These are phyloP conservation scores for Populus euphratica DNA, from an alignment of 345 rosid species.

Conservation along the genomic window DNA sequence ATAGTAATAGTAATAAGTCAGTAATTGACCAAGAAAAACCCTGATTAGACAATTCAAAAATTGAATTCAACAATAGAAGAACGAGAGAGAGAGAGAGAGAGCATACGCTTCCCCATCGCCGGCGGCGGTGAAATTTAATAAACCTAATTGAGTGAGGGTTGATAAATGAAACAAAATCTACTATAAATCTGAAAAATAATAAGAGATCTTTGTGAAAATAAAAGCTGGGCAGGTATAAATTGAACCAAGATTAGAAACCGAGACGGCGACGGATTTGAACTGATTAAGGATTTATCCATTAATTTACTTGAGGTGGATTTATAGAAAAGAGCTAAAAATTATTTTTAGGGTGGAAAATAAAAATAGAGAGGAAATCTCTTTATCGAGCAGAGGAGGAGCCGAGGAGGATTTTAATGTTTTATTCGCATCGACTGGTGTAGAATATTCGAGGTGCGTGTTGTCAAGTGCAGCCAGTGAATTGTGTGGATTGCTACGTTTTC, in stretches of 20 bases:
- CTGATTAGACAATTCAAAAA: not conserved
- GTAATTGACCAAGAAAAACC: not conserved
- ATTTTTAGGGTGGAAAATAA: not conserved
- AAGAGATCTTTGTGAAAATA: slow-evolving; percentile 14
- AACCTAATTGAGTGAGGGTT: not conserved
- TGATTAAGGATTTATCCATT: slow-evolving; percentile 60
- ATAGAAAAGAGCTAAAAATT: not conserved
- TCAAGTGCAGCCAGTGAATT: not conserved
- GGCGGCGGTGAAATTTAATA: slow-evolving; percentile 13
- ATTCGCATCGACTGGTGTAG: slow-evolving; percentile 27
- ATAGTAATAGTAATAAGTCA: not conserved
- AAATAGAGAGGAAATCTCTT: not conserved
- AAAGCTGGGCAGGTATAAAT: slow-evolving; percentile 26
- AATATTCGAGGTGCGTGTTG: slow-evolving; percentile 28
- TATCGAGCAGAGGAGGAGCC: not conserved
- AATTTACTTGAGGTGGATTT: slow-evolving; percentile 15
- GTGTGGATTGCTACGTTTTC: not conserved
- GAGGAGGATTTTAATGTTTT: not conserved
- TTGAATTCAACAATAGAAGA: not conserved
- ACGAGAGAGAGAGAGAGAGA: not conserved
- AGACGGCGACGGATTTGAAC: slow-evolving; percentile 22
- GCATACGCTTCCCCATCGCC: slow-evolving; percentile 77
- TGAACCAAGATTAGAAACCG: slow-evolving; percentile 23
- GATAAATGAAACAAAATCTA: slow-evolving; percentile 33
- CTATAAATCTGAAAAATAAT: slow-evolving; percentile 31